Evolutionary conservation across 2,329 filamentous ascomycete species (phyloP), one percentile per base, ranked within the genome.

Genomic region (Fusarium brevicatenulatum): DNA sequence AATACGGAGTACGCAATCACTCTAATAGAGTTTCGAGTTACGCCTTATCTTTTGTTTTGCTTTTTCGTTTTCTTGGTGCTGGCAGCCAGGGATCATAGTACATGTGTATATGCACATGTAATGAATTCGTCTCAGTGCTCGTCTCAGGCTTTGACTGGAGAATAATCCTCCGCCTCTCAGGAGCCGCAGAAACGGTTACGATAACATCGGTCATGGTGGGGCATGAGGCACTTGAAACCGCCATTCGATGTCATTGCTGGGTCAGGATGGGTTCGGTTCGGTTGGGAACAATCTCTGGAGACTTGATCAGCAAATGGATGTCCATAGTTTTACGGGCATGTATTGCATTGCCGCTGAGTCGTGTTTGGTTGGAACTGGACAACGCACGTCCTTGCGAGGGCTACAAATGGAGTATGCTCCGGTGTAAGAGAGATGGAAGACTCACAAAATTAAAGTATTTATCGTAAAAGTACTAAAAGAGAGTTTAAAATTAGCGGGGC

Each of bases 161-260:
- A 52, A 50, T 63, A 73, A 58, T 64, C 46, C 47, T 73, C 62
- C 71, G 65, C 71, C 42, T 60, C 44, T 73, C 50, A 73, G 59
- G 63, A 53, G 63, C 49, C 46, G 13, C 50, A n/a, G 60, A 58
- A 34, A 46, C 28, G 58, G 47, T 58, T 74, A 72, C 54, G 62
- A 64, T 49, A 73, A 56, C 66, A 71, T 74, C 60, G 68, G 68
- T 58, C 44, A 71, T 23, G 28, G 75, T 73, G 75, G 71, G 66
- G 65, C 64, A 11, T 19, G 62, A 69, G 70, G 57, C 71, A 74
- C 71, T 76, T 77, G 75, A 77, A 77, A 77, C 75, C 75, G 65
- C 75, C 73, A 67, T 73, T 57, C 53, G 58, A 63, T 72, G 64
- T 66, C 64, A 55, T 74, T 44, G 47, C 47, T 44, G 50, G 49